Evolutionary conservation across 305 asterid genomes (phyloP).

Genomic region (Fraxinus sp.): DNA sequence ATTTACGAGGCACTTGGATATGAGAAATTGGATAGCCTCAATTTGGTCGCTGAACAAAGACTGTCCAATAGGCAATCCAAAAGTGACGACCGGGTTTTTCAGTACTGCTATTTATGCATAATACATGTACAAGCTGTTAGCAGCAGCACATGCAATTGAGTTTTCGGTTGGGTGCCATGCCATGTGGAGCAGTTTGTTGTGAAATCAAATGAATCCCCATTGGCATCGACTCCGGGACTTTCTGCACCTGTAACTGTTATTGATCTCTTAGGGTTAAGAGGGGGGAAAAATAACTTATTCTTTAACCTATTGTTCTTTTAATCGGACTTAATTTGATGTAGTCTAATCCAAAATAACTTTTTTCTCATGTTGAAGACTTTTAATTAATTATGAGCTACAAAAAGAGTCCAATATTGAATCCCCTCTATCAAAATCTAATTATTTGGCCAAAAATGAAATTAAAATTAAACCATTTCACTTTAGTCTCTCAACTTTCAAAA

Average conservation of each 20-base stretch:
- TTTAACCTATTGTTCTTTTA: too few relatives aligned
- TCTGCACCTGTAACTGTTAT: constrained; percentile 53
- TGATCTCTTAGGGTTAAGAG: neutral
- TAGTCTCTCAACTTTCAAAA: too few relatives aligned
- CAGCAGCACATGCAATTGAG: constrained; percentile 95
- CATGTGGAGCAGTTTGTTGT: constrained; percentile 84
- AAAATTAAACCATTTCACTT: too few relatives aligned
- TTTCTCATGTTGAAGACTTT: too few relatives aligned
- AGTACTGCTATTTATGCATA: constrained; percentile 54
- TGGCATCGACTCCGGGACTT: constrained; percentile 78
- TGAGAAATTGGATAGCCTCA: constrained; percentile 35
- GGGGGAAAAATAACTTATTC: neutral
- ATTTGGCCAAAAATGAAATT: too few relatives aligned
- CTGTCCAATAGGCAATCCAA: constrained; percentile 33
- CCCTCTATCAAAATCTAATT: too few relatives aligned
- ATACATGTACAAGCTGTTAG: constrained; percentile 97
- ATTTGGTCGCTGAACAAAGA: neutral
- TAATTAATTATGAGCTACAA: too few relatives aligned
- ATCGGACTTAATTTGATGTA: too few relatives aligned
- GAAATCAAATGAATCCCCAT: constrained; percentile 84
- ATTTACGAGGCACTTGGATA: constrained; percentile 41
- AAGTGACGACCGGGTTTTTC: constrained; percentile 36
- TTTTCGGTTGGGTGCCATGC: constrained; percentile 98
- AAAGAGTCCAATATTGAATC: too few relatives aligned
- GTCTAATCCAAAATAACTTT: too few relatives aligned